Evolutionary conservation across 2,329 filamentous ascomycete genomes (phyloP).

Genomic region (Nothomitra cinnamomea): DNA sequence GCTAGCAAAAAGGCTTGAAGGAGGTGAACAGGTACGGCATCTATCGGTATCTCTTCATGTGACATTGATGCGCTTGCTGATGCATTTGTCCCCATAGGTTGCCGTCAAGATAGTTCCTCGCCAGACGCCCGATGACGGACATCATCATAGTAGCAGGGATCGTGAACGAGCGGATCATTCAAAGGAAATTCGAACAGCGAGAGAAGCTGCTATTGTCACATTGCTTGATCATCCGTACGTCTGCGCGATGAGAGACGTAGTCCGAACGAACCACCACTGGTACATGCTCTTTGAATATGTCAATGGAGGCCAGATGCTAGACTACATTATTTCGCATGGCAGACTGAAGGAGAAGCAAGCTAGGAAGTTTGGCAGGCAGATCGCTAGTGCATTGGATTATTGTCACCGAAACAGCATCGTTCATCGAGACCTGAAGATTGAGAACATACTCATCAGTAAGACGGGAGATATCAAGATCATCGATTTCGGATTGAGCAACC

Average conservation of each 20-base stretch:
- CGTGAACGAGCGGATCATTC: constrained; percentile 87
- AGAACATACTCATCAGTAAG: constrained; percentile 98
- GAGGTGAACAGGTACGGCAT: constrained; percentile 64
- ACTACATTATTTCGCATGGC: constrained; percentile 98
- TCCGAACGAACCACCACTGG: constrained; percentile 95
- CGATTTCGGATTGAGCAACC: constrained; percentile 91
- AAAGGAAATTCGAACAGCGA: constrained; percentile 85
- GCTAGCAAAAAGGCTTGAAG: constrained; percentile 76
- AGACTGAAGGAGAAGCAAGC: constrained; percentile 97
- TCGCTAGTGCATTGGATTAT: constrained; percentile 90
- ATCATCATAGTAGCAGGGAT: constrained; percentile 41
- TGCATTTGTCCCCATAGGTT: constrained; percentile 38
- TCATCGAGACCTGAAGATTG: constrained; percentile 93
- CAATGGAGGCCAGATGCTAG: constrained; percentile 97
- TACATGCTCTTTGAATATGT: constrained; percentile 99
- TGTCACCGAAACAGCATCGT: constrained; percentile 97
- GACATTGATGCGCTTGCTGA: constrained; percentile 12
- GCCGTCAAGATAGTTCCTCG: constrained; percentile 95
- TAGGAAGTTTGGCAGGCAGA: constrained; percentile 92
- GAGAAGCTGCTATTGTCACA: constrained; percentile 91
- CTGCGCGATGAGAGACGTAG: constrained; percentile 85
- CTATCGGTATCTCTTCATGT: constrained; percentile 5
- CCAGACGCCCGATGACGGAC: constrained; percentile 69
- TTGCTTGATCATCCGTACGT: constrained; percentile 91
- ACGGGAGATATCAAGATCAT: constrained; percentile 99